Evolutionary conservation across 2,329 filamentous ascomycete genomes (phyloP).

Genomic region (Neopestalotiopsis sp.): DNA sequence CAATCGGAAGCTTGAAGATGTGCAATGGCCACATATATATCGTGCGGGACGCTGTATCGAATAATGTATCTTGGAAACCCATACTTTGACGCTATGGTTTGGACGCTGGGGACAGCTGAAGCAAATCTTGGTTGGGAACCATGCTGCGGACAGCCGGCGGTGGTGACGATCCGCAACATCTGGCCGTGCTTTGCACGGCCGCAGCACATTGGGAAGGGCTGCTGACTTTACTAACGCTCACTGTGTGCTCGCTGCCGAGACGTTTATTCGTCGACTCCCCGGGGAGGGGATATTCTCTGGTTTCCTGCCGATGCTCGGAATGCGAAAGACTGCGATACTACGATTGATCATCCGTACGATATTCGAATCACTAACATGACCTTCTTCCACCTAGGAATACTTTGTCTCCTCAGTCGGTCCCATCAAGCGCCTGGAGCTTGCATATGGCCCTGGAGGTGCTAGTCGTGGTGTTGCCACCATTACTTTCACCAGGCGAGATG

Average conservation of each 20-base stretch:
- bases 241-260: slow-evolving; percentile 66
- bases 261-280: background rate
- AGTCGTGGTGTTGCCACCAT: slow-evolving; percentile 94
- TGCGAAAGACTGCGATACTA: slow-evolving; percentile 34
- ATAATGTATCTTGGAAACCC: background rate
- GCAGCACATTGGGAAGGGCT: background rate
- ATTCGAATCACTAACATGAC: slow-evolving; percentile 69
- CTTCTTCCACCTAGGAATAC: slow-evolving; percentile 84
- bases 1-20: background rate
- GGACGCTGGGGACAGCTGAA: background rate
- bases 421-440: slow-evolving; percentile 89
- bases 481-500: slow-evolving; percentile 80
- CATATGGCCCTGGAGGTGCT: slow-evolving; percentile 89
- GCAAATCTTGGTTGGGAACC: background rate
- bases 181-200: background rate
- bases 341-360: slow-evolving; percentile 40
- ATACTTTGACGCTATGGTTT: background rate
- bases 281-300: background rate
- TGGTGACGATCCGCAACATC: background rate
- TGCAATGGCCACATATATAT: background rate
- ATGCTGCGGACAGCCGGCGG: background rate
- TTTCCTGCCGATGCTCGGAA: slow-evolving; percentile 25
- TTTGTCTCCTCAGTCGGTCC: slow-evolving; percentile 86
- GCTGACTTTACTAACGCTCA: slow-evolving; percentile 37
- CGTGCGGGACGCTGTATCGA: background rate